Evolutionary conservation across 2,329 filamentous ascomycete genomes (phyloP), one percentile per base, ranked within the genome.

Genomic region (Paracoccidioides lutzii): DNA sequence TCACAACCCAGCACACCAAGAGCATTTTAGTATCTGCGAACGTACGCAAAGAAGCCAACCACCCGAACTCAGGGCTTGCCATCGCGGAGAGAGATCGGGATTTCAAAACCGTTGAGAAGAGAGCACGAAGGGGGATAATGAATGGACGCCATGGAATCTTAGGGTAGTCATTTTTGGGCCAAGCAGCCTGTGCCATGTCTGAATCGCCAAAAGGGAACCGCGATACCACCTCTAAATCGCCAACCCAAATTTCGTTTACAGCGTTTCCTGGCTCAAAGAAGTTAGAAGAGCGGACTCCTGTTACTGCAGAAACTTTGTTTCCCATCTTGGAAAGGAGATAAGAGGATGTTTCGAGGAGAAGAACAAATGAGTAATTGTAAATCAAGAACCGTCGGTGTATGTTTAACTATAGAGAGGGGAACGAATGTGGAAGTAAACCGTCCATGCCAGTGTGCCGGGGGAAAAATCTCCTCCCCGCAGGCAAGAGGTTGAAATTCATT

Each of bases 101-200:
- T 53, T 55, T 55, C 28, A 44, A 30, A 12, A 32, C 44, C n/a
- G 52, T 56, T 14, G 52, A 46, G 37, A 54, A 28, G 4, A 46
- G 37, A 22, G 55, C 60, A 14, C 55, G 53, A n/a, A 69, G 52
- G 6, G 69, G 69, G 14, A 71, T 71, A 43, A 71, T 66, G 40
- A 72, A 72, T 15, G 70, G 67, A 60, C 67, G 67, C 69, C 69
- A 71, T 3, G 69, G 68, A 37, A 71, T 69, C 49, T 71, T 72
- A 3, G 69, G 69, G 54, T 63, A 67, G 33, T 62, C 62, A 8
- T 63, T 62, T 5, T 58, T 55, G 0, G 67, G 65, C 68, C 68
- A 71, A 9, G 63, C 63, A 4, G 69, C 67, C 59, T 72, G 69
- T 5, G 63, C 67, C 53, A 71, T 62, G 50, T 72, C 68, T 7